A percentile compares a stretch with the other conserved stretches of the same genome.
Conservation (phyloP, 371 early-diverging fungal genomes). For the Smittium mucronatum region DNA sequence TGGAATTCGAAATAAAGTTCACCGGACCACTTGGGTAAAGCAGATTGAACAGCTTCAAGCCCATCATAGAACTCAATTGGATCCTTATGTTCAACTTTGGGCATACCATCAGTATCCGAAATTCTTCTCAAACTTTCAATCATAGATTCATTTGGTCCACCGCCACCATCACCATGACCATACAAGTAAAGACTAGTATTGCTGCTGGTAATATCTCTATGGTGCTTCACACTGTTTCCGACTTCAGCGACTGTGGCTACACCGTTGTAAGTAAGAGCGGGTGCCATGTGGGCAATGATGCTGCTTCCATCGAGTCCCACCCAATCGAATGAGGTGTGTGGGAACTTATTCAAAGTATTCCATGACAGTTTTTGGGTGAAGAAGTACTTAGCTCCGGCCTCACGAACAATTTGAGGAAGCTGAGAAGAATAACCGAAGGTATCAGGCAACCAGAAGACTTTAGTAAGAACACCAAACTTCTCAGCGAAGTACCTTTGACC, state of each 20-base stretch:
- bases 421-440: constrained; percentile 66
- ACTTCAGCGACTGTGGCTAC: constrained; percentile 45
- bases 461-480: constrained; percentile 64
- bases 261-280: constrained; percentile 66
- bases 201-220: constrained; percentile 64
- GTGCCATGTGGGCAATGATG: constrained; percentile 71
- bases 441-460: constrained; percentile 92
- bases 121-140: constrained; percentile 67
- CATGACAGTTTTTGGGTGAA: constrained; percentile 96
- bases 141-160: constrained; percentile 81
- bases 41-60: constrained; percentile 46
- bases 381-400: constrained; percentile 78
- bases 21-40: constrained; percentile 76
- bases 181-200: constrained; percentile 73
- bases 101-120: constrained; percentile 58
- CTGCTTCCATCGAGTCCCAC: constrained; percentile 57
- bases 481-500: constrained; percentile 79
- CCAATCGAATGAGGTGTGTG: constrained; percentile 86
- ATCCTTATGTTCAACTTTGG: constrained; percentile 51
- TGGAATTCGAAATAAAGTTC: constrained; percentile 94
- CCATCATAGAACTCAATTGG: constrained; percentile 67
- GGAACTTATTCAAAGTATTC: constrained; percentile 98
- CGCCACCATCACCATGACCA: constrained; percentile 96
- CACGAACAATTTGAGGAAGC: constrained; percentile 82
- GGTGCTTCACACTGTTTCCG: constrained; percentile 50